Conservation (phyloP, 2,329 filamentous ascomycete genomes). For the Xylaria sp. region DNA sequence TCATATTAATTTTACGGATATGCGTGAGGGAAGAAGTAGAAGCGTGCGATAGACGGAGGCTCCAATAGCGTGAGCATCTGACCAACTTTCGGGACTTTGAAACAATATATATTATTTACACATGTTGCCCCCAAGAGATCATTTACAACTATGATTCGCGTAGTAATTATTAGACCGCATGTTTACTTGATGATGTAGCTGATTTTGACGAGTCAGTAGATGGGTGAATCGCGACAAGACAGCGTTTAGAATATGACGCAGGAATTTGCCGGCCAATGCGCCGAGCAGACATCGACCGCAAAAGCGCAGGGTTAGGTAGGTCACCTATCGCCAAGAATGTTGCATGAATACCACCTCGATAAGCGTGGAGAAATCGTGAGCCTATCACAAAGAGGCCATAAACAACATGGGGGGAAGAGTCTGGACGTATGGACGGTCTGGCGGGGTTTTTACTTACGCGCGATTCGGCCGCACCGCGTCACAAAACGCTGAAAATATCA, state of each 20-base stretch:
- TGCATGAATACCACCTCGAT: not conserved
- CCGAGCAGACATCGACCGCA: not conserved
- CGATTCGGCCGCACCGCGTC: not conserved
- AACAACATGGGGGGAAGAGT: not conserved
- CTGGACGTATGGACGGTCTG: not conserved
- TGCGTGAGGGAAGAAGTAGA: not conserved
- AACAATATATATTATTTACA: conserved; percentile 7
- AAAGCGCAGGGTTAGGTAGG: not conserved
- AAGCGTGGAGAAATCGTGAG: not conserved
- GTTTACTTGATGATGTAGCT: too few species aligned
- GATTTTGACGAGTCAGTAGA: too few species aligned
- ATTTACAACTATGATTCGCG: not conserved
- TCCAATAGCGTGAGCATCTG: not conserved
- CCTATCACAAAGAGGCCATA: not conserved
- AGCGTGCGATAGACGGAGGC: not conserved
- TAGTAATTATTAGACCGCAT: not conserved
- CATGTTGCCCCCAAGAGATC: too few species aligned
- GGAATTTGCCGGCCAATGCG: not conserved
- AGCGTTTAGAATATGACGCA: not conserved
- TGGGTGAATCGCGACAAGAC: not conserved
- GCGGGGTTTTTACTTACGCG: not conserved
- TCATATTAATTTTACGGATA: not conserved
- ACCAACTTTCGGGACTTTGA: not conserved
- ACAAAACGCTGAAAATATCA: not conserved
- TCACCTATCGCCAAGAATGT: not conserved